phyloP scores from a whole-genome alignment of 345 rosid species.

The Eucalyptus polyanthemos region DNA sequence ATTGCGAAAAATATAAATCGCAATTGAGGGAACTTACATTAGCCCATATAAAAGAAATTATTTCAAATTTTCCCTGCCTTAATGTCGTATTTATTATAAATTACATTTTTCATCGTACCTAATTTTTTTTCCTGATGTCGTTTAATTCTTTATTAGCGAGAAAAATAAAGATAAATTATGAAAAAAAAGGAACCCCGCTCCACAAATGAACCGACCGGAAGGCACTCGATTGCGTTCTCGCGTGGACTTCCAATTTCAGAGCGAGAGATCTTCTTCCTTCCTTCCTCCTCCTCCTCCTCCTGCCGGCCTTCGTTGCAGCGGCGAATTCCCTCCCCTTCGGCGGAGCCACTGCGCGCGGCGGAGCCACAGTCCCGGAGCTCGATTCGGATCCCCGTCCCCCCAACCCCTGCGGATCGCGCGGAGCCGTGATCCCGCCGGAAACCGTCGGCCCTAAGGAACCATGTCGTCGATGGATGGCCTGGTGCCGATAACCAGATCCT shows the following conservation, averaged over 20 bases:
- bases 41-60: background rate
- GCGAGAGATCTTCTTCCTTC: background rate
- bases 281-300: background rate
- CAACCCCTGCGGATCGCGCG: background rate
- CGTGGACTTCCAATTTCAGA: background rate
- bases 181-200: background rate
- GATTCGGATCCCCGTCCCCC: background rate
- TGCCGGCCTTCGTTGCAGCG: background rate
- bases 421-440: background rate
- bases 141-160: background rate
- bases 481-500: conserved; percentile 73
- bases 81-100: too few species aligned
- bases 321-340: background rate
- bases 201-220: background rate
- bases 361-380: background rate
- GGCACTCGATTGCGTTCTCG: background rate
- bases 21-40: background rate
- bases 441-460: background rate
- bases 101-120: background rate
- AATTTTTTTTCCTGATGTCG: background rate
- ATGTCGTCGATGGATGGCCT: conserved; percentile 86
- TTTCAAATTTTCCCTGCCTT: background rate
- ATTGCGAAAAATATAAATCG: background rate
- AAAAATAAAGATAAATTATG: background rate
- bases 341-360: background rate